Base-by-base conservation (phyloP, 257 asterid species). In the Anisodus tanguticus region DNA sequence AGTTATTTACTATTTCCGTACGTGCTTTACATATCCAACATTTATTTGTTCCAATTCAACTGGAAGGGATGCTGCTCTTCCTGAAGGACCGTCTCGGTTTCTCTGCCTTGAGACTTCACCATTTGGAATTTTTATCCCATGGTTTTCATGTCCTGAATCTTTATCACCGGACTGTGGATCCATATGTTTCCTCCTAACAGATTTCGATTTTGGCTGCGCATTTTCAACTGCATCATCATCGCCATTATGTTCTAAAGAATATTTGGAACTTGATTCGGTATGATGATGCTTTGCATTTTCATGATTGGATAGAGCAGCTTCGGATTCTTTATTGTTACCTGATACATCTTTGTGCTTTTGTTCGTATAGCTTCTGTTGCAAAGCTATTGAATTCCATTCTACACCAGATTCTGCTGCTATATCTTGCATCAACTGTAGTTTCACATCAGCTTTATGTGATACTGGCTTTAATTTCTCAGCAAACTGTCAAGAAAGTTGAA, bases 401-500 rank as follows among this genome's bases (percentile, higher is more conserved):
- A 92, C 10, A 62, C 91, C 93, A 10, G 84, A 87, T 87, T 94
- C 98, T 37, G 83, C 78, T 66, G 99, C 97, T 85, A 94, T 88
- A 8, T 88, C 93, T 86, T 90, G 93, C 91, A 94, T 85, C 84
- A 94, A 62, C 88, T 87, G 92, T 82, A 96, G 87, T 90, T 91
- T 96, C 89, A 22, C 43, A 8, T 92, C 98, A 79, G 88, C 90
- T 5, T 92, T 84, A 15, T 93, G 96, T 62, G 62, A 85, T 4
- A 82, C 66, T 0, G 84, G 53, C 84, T 91, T 92, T 86, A 91
- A 79, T 91, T 90, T 96, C 86, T 92, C 89, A 12, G 85, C 86
- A 15, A 96, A 93, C 99, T 96, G 85, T 60, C 79, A 47, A 88
- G 53, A 71, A 4, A 39, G 68, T 57, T 12, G 7, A 82, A n/a